Evolutionary conservation across 2,329 filamentous ascomycete genomes (phyloP).

Genomic region (Trichoderma atrobrunneum): DNA sequence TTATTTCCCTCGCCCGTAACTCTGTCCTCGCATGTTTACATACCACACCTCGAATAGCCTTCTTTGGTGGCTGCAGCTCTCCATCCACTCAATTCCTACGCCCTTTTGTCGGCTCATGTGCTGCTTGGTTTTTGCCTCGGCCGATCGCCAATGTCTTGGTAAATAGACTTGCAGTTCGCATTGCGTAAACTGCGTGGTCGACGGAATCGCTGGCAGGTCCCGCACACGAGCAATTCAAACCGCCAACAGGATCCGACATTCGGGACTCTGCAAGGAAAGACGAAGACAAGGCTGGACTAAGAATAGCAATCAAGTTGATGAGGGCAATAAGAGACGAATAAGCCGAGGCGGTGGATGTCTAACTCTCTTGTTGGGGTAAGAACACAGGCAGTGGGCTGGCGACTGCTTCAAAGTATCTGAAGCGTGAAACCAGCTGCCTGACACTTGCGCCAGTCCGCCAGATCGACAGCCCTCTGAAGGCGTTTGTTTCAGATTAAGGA

Average conservation of each 20-base stretch:
- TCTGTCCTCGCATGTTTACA: not conserved
- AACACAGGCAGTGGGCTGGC: not conserved
- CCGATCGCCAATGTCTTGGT: constrained; percentile 11
- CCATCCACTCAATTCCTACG: not conserved
- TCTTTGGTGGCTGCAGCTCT: not conserved
- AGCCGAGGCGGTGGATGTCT: not conserved
- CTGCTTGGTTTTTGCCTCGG: not conserved
- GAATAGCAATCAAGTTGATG: not conserved
- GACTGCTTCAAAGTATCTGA: not conserved
- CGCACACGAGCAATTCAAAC: not conserved
- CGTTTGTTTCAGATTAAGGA: not conserved
- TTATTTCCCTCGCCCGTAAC: not conserved
- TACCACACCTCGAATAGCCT: not conserved
- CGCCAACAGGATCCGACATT: not conserved
- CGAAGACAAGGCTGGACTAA: not conserved
- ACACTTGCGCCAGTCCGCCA: not conserved
- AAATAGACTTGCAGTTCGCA: not conserved
- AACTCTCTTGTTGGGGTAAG: not conserved
- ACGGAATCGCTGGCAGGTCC: not conserved
- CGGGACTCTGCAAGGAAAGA: not conserved
- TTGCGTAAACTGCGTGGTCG: not conserved
- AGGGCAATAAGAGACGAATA: not conserved
- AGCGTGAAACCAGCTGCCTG: not conserved
- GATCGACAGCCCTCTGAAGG: not conserved
- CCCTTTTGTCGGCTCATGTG: not conserved